Evolutionary conservation across 306 rosid genomes (phyloP), one percentile per base, ranked within the genome.

Genomic region (Cucurbita ficifolia): DNA sequence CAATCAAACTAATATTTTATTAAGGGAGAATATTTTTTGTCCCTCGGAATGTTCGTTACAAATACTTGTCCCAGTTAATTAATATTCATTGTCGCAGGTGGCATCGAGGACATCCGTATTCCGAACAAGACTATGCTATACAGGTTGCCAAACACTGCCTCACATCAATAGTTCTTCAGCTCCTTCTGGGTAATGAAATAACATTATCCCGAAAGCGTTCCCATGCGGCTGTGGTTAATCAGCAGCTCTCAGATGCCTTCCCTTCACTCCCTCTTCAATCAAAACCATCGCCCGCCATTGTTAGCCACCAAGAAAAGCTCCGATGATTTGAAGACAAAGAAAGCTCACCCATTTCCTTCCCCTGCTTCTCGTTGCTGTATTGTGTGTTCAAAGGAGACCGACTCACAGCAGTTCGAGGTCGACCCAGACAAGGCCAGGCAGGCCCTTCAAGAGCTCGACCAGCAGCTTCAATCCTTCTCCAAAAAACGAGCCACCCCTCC

Each of bases 341-440:
- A 68, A 7, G 62, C 19, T 56, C 51, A 68, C 29, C 77, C 85
- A 7, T 18, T 16, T 43, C 71, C 65, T 48, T 79, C 68, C 73
- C 40, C 75, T 35, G 58, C 64, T 16, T 63, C 65, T 54, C 8
- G 46, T n/a, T 16, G 21, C 39, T 58, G 57, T 22, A 64, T 56
- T 67, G 83, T 84, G 74, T 79, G 43, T 60, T 86, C 90, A n/a
- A 73, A 45, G 22, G 87, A 87, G 76, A 85, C 76, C 59, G 93
- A 88, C 76, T 86, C 96, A 38, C 80, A 79, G 48, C 81, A 86
- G 24, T 88, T 84, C 84, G 96, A 92, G 80, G 57, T 92, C 18
- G 96, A 92, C 81, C 85, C 83, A 58, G 91, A 87, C 4, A 87
- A 92, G 81, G 98, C 96, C 36, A 84, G 89, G 74, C 91, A 92